A percentile compares a stretch with the other conserved stretches of the same genome.
These are phyloP conservation scores for Curvularia eragrostidis DNA, from an alignment of 2,329 filamentous ascomycete species.

Conservation along the genomic window DNA sequence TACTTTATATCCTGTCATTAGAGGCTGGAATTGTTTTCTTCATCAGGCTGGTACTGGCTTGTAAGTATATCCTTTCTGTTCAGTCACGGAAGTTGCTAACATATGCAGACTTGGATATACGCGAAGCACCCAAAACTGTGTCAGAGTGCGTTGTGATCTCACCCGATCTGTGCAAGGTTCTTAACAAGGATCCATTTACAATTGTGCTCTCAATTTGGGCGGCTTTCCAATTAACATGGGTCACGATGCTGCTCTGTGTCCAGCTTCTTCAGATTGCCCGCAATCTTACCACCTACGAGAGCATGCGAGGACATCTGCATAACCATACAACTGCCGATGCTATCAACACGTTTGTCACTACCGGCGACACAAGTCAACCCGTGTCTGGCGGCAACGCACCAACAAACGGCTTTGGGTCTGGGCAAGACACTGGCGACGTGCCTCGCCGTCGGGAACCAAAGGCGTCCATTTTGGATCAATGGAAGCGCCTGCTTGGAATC, in stretches of 20 bases:
- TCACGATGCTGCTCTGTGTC: constrained; percentile 94
- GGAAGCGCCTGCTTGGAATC: constrained; percentile 84
- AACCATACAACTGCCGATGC: constrained; percentile 63
- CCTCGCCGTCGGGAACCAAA: constrained; percentile 57
- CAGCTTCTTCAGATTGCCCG: constrained; percentile 91
- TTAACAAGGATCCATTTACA: constrained; percentile 84
- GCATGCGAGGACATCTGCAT: constrained; percentile 82
- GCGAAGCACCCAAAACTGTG: constrained; percentile 58
- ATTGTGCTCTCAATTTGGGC: constrained; percentile 81
- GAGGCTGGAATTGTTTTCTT: constrained; percentile 76
- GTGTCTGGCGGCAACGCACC: constrained; percentile 44
- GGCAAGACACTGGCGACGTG: constrained; percentile 58
- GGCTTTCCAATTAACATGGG: constrained; percentile 87
- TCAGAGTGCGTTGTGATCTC: constrained; percentile 75
- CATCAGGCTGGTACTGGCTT: constrained; percentile 74
- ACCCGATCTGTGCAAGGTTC: constrained; percentile 73
- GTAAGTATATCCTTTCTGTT: constrained; percentile 56
- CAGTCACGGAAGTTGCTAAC: constrained; percentile 32
- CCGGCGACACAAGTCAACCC: constrained; percentile 69
- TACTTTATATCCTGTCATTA: constrained; percentile 83
- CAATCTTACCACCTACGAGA: constrained; percentile 95
- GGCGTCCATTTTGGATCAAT: constrained; percentile 74
- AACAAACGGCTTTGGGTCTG: constrained; percentile 66
- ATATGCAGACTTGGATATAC: constrained; percentile 66
- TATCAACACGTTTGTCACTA: constrained; percentile 77